phyloP scores from a whole-genome alignment of 73 alveolate genomes.

The Paramecium pentaurelia region DNA sequence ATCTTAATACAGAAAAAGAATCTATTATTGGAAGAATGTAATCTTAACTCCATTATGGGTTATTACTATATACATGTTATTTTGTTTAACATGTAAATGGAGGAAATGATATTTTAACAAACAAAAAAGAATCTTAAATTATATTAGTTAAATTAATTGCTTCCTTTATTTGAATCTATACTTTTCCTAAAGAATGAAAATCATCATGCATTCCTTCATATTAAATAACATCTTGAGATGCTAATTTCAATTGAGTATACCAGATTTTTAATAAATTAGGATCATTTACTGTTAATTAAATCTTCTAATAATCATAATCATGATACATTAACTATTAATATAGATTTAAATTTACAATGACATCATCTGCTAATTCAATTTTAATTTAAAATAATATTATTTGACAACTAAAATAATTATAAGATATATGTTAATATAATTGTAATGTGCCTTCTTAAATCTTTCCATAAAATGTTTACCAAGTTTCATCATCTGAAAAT shows the following conservation, averaged over 20 bases:
- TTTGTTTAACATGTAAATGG: constrained; percentile 24
- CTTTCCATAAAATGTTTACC: neutral
- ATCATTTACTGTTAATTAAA: neutral
- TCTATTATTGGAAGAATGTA: constrained; percentile 5
- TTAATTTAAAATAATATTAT: neutral
- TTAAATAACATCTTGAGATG: neutral
- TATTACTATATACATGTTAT: constrained; percentile 18
- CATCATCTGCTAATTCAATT: neutral
- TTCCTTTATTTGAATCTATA: neutral
- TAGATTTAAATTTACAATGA: neutral
- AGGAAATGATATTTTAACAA: neutral
- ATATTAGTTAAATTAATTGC: neutral
- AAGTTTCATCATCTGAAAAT: constrained; percentile 1
- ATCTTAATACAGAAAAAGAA: neutral
- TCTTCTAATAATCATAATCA: neutral
- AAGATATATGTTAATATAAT: neutral
- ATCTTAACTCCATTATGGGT: constrained; percentile 33
- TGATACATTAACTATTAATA: neutral
- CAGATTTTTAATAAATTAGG: neutral
- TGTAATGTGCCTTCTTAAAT: neutral
- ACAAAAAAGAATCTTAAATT: constrained; percentile 12
- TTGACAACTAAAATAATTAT: constrained; percentile 35
- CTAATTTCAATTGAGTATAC: neutral
- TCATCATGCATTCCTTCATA: neutral
- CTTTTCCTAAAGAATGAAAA: constrained; percentile 13